These are phyloP conservation scores for Kwoniella shivajii DNA, from an alignment of 1,284 basidiomycete species.

Conservation along the genomic window DNA sequence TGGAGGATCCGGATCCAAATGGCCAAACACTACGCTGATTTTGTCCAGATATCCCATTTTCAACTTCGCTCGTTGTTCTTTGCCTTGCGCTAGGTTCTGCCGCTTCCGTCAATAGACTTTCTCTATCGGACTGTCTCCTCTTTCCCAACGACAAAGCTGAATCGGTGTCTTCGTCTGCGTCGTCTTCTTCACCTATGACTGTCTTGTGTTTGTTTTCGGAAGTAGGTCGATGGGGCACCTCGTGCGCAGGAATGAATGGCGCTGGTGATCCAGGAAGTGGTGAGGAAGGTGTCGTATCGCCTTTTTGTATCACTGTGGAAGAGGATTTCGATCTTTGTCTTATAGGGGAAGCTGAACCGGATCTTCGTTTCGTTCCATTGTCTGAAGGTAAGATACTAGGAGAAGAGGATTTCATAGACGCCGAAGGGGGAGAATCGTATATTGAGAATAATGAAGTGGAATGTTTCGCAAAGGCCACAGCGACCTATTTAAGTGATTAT, in stretches of 20 bases:
- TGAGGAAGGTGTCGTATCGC: background rate
- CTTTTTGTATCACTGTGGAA: background rate
- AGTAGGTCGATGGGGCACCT: background rate
- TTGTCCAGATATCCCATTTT: background rate
- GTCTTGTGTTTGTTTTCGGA: background rate
- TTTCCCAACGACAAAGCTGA: background rate
- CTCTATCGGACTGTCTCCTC: background rate
- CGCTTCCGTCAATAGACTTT: background rate
- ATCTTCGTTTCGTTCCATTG: background rate
- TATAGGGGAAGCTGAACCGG: background rate
- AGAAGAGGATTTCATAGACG: constrained; percentile 19
- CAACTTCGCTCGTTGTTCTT: too few relatives aligned
- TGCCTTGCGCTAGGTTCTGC: background rate
- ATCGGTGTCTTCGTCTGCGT: background rate
- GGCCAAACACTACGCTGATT: too few relatives aligned
- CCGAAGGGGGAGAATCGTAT: constrained; percentile 59
- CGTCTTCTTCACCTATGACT: background rate
- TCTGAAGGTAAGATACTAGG: constrained; percentile 12
- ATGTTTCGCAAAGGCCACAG: constrained; percentile 70
- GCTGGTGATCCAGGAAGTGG: background rate
- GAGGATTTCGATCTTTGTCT: background rate
- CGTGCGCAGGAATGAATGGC: background rate
- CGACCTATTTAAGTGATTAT: constrained; percentile 26
- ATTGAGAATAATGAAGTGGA: constrained; percentile 80
- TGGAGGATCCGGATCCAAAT: too few relatives aligned